These are phyloP conservation scores for Anthracocystis panici-leucophaei DNA, from an alignment of 1,284 basidiomycete species.

Conservation along the genomic window DNA sequence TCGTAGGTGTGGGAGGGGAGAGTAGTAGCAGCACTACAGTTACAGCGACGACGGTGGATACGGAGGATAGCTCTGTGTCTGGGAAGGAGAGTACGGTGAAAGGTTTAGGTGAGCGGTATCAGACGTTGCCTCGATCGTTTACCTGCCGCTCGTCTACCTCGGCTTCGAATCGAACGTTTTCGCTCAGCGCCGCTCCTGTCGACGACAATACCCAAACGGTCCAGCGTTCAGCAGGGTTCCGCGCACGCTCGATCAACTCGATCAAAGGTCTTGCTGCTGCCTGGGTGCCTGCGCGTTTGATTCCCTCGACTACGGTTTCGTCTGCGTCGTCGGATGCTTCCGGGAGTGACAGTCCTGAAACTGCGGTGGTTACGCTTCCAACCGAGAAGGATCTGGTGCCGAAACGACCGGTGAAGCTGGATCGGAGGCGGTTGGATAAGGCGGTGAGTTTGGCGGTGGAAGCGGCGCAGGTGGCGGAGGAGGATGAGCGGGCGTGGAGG, in stretches of 20 bases:
- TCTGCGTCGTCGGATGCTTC: slow-evolving; percentile 22
- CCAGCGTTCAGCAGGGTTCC: slow-evolving; percentile 30
- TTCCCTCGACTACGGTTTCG: slow-evolving; percentile 16
- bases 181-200: slow-evolving; percentile 11
- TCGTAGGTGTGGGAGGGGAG: too few relatives aligned
- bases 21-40: too few relatives aligned
- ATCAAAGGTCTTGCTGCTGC: slow-evolving; percentile 42
- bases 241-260: slow-evolving; percentile 43
- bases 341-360: slow-evolving; percentile 7
- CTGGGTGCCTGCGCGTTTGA: slow-evolving; percentile 41
- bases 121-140: slow-evolving; percentile 28
- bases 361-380: slow-evolving; percentile 7
- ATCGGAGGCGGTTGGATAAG: slow-evolving; percentile 50
- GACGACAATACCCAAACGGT: slow-evolving; percentile 11
- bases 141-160: background rate
- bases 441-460: slow-evolving; percentile 56
- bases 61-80: slow-evolving; percentile 6
- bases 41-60: too few relatives aligned
- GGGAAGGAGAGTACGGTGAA: background rate
- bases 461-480: slow-evolving; percentile 53
- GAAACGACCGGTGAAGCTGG: slow-evolving; percentile 42
- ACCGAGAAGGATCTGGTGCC: slow-evolving; percentile 1
- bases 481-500: slow-evolving; percentile 51
- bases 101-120: background rate
- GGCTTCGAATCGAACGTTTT: slow-evolving; percentile 10